Evolutionary conservation across 768 basidiomycete species (phyloP).

Genomic region (Auriculariales sp.): DNA sequence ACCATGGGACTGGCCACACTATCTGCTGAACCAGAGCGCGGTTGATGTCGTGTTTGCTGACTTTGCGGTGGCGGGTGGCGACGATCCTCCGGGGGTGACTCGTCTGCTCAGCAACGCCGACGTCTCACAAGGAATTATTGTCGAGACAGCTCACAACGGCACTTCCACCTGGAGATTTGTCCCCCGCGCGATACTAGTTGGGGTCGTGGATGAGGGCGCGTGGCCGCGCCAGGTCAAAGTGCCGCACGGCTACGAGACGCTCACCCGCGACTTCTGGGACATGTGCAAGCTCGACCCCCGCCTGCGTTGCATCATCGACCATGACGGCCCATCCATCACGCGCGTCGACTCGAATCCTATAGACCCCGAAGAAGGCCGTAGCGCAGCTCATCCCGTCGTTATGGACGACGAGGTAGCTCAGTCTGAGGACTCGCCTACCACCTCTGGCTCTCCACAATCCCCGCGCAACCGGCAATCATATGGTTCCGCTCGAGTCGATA

Average conservation of each 20-base stretch:
- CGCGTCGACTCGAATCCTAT: background rate
- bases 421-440: no score
- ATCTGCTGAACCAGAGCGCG: no score
- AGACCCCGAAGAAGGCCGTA: background rate
- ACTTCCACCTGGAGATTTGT: slow-evolving; percentile 65
- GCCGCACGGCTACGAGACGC: background rate
- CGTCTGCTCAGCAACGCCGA: no score
- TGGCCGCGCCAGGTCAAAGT: slow-evolving; percentile 51
- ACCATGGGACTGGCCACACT: no score
- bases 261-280: slow-evolving; percentile 68
- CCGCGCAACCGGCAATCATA: no score
- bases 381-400: background rate
- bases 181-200: slow-evolving; percentile 45
- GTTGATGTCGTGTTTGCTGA: no score
- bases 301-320: slow-evolving; percentile 49
- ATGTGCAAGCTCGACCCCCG: slow-evolving; percentile 66
- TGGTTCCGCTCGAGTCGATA: no score
- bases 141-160: slow-evolving; percentile 38
- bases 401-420: background rate
- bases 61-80: no score
- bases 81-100: no score
- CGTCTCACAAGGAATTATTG: no score
- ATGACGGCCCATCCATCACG: background rate
- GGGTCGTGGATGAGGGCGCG: slow-evolving; percentile 45
- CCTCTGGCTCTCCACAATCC: no score